A percentile compares a stretch with the other conserved stretches of the same genome.
phyloP scores from a whole-genome alignment of 441 rosid species.

The Omphalea diandra region DNA sequence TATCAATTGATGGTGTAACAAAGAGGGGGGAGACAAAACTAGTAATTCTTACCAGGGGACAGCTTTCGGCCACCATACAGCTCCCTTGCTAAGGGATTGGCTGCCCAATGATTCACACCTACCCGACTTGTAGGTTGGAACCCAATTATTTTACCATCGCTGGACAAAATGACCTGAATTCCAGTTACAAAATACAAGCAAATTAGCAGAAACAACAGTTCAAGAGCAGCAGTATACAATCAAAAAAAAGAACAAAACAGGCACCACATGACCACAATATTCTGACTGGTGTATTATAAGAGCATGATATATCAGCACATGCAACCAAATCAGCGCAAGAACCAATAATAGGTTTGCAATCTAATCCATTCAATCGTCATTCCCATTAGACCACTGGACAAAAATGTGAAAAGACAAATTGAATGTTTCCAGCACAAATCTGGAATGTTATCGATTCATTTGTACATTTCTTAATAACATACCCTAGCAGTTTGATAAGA shows the following conservation, averaged over 20 bases:
- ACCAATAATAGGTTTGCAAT: neutral
- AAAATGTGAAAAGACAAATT: neutral
- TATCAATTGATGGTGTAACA: slow-evolving; percentile 11
- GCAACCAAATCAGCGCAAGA: neutral
- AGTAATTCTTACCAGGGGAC: slow-evolving; percentile 58
- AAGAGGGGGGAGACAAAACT: neutral
- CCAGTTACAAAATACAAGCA: slow-evolving; percentile 24
- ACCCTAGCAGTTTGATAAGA: neutral
- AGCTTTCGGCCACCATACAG: slow-evolving; percentile 57
- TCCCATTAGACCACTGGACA: neutral
- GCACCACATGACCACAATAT: neutral
- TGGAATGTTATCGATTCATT: neutral
- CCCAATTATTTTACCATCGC: slow-evolving; percentile 65
- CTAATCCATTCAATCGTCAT: neutral
- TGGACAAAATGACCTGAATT: slow-evolving; percentile 57
- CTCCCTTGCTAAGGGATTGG: slow-evolving; percentile 72
- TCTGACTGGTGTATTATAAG: neutral
- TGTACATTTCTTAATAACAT: neutral
- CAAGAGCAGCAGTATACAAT: no score
- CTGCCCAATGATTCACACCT: slow-evolving; percentile 74
- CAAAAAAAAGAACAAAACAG: neutral
- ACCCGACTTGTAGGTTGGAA: slow-evolving; percentile 72
- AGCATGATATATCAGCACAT: neutral
- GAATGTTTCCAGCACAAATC: neutral
- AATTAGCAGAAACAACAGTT: neutral